Evolutionary conservation across 83 land plant species (phyloP).

Genomic region (Isoetes engelmannii): DNA sequence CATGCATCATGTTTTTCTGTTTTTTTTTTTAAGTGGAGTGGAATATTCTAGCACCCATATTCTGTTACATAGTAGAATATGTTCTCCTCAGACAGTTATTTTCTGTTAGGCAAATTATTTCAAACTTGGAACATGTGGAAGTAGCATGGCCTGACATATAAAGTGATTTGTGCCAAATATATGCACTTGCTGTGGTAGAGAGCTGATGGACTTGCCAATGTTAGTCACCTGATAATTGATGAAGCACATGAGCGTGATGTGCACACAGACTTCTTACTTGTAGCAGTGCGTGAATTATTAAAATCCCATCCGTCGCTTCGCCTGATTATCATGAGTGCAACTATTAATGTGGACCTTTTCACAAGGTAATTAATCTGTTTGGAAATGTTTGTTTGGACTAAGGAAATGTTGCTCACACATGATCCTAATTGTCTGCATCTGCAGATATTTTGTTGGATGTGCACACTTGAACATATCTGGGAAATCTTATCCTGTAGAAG

Average conservation of each 20-base stretch:
- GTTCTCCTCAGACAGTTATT: not conserved
- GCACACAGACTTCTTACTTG: conserved; percentile 31
- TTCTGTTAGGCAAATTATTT: not conserved
- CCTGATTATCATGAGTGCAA: conserved; percentile 36
- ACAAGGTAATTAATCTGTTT: conserved; percentile 18
- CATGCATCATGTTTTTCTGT: no score
- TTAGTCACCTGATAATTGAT: conserved; percentile 30
- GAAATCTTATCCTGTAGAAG: conserved; percentile 28
- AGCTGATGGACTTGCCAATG: conserved; percentile 25
- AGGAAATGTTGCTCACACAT: not conserved
- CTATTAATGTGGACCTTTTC: conserved; percentile 28
- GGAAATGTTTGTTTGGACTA: not conserved
- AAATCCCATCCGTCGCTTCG: conserved; percentile 18
- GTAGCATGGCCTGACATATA: not conserved
- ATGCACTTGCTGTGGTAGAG: conserved; percentile 16
- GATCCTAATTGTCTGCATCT: not conserved
- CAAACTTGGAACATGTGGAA: not conserved
- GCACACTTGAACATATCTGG: conserved; percentile 23
- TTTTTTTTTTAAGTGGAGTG: no score
- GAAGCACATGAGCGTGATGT: conserved; percentile 38
- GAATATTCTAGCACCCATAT: no score
- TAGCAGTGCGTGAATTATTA: conserved; percentile 30
- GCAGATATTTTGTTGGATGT: conserved; percentile 27
- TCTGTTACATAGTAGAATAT: no score
- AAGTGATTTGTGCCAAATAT: not conserved